Conservation (phyloP, 2,329 filamentous ascomycete genomes). For the Massarina eburnea region DNA sequence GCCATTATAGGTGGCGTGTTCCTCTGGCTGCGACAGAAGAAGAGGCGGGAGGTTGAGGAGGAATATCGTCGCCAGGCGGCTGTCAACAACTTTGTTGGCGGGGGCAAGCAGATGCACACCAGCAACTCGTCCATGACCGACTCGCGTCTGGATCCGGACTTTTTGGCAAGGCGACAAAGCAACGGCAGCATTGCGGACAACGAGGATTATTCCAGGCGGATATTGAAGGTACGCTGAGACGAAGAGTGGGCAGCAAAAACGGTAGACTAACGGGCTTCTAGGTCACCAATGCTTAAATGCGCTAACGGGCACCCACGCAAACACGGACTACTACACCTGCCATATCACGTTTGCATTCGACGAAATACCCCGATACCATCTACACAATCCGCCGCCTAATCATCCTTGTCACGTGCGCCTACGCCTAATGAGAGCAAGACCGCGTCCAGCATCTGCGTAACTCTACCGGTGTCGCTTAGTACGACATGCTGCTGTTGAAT, state of each 20-base stretch:
- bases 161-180: constrained; percentile 82
- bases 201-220: constrained; percentile 93
- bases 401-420: constrained; percentile 28
- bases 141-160: constrained; percentile 78
- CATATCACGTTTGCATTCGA: constrained; percentile 10
- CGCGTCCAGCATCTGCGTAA: constrained; percentile 18
- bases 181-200: constrained; percentile 97
- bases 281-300: constrained; percentile 41
- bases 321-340: neutral
- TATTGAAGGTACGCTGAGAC: constrained; percentile 73
- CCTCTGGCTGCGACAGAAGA: constrained; percentile 74
- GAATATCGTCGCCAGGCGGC: constrained; percentile 81
- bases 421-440: constrained; percentile 39
- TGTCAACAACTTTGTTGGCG: constrained; percentile 69
- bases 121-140: constrained; percentile 74
- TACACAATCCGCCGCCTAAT: constrained; percentile 14
- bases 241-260: neutral
- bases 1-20: constrained; percentile 69
- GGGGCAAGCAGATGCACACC: constrained; percentile 62
- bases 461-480: constrained; percentile 24
- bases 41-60: constrained; percentile 76
- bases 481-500: constrained; percentile 12
- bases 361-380: constrained; percentile 10
- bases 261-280: constrained; percentile 19
- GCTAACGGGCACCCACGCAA: constrained; percentile 10